Evolutionary conservation across 2,329 filamentous ascomycete species (phyloP), one percentile per base, ranked within the genome.

Genomic region (Curvularia spicifera): DNA sequence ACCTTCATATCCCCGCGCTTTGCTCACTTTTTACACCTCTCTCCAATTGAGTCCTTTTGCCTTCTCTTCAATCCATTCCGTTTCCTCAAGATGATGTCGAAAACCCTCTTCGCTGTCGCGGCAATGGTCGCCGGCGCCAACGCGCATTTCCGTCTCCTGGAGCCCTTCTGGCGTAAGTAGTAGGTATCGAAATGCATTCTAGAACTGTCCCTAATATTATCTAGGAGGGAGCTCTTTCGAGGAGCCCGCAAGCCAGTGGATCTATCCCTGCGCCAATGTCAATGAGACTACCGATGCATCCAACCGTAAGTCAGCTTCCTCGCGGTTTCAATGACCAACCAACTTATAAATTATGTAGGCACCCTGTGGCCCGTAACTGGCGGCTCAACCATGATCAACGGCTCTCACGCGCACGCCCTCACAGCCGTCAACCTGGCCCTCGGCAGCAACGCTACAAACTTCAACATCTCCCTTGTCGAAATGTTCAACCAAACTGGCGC

Each of bases 401-500:
- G 77, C 28, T 67, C 69, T 35, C 81, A 83, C 66, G 68, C 68
- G 18, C 78, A 72, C 64, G 79, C 80, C 2, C 74, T 81, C 28
- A 82, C 81, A 2, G 80, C 78, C 53, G 74, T 83, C 45, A 83
- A 82, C 64, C 72, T 83, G 4, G 81, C 78, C 5, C 64, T 83
- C 43, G 80, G 73, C 53, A 65, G 61, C 42, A 75, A 75, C 49
- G 76, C 77, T 4, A 78, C 80, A 15, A 68, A 70, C 53, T 81
- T 82, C 73, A 81, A 82, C 65, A 78, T 81, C 61, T 72, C 71
- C 15, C 72, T 83, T 15, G 70, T 81, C 4, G 66, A 71, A 18
- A 67, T 71, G 42, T 80, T 82, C 70, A 83, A 83, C 65, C 79
- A 82, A 68, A 83, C 80, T 0, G 78, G 77, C n/a, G 78, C 78